Evolutionary conservation across 371 early-diverging fungal genomes (phyloP).

Genomic region (Mucor indicus): DNA sequence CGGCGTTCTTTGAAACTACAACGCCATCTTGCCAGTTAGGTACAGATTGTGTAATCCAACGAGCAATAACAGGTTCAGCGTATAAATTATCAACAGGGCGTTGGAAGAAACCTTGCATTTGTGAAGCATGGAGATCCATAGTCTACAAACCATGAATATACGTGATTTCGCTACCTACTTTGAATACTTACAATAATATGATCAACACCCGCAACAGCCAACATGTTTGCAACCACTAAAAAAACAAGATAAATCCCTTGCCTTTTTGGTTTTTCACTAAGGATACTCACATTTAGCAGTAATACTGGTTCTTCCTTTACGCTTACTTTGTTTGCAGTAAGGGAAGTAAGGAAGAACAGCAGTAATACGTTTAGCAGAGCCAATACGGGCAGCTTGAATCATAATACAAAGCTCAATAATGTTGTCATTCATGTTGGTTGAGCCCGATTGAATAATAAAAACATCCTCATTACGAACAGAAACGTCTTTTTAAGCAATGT

Average conservation of each 20-base stretch:
- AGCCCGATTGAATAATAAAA: slow-evolving; percentile 95
- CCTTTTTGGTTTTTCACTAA: not conserved
- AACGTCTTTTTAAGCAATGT: slow-evolving; percentile 54
- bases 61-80: slow-evolving; percentile 89
- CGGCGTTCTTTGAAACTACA: slow-evolving; percentile 96
- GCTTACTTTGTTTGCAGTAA: slow-evolving; percentile 95
- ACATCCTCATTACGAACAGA: slow-evolving; percentile 95
- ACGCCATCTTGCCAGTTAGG: slow-evolving; percentile 78
- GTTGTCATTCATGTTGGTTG: slow-evolving; percentile 87
- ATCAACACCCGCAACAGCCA: slow-evolving; percentile 93
- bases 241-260: not conserved
- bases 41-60: slow-evolving; percentile 84
- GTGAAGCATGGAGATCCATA: slow-evolving; percentile 91
- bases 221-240: slow-evolving; percentile 93
- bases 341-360: slow-evolving; percentile 95
- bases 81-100: slow-evolving; percentile 94
- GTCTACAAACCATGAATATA: slow-evolving; percentile 44
- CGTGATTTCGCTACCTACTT: not conserved
- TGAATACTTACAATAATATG: slow-evolving; percentile 76
- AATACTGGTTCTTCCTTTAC: slow-evolving; percentile 95
- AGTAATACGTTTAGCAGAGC: slow-evolving; percentile 86
- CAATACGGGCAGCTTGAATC: slow-evolving; percentile 91
- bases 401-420: slow-evolving; percentile 95
- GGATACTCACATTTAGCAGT: slow-evolving; percentile 79
- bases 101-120: slow-evolving; percentile 97